A percentile compares a stretch with the other conserved stretches of the same genome.
These are phyloP conservation scores for Moniliophthora roreri DNA, from an alignment of 1,284 basidiomycete species.

Conservation along the genomic window DNA sequence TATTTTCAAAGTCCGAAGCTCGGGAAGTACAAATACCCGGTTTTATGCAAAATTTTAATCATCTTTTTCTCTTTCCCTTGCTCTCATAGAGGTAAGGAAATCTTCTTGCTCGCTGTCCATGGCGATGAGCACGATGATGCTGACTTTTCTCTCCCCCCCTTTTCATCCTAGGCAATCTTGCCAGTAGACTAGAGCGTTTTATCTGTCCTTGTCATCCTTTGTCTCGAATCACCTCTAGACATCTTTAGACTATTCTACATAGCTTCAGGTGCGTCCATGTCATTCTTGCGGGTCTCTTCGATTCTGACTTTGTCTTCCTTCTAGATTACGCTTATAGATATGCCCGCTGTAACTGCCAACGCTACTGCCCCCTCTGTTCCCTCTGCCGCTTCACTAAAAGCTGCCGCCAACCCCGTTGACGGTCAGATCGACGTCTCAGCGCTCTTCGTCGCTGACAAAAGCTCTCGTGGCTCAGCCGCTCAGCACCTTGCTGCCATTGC, in stretches of 20 bases:
- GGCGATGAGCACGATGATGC: neutral
- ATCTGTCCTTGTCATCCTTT: conserved; percentile 45
- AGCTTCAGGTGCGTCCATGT: conserved; percentile 35
- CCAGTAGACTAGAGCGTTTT: conserved; percentile 54
- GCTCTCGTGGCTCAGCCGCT: conserved; percentile 69
- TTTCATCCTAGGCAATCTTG: conserved; percentile 38
- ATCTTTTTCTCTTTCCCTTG: conserved; percentile 32
- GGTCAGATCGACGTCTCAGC: conserved; percentile 62
- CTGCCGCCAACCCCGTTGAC: conserved; percentile 49
- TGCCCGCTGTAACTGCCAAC: conserved; percentile 72
- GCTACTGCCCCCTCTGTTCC: conserved; percentile 45
- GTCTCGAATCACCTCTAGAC: conserved; percentile 37
- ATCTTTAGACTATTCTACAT: conserved; percentile 31
- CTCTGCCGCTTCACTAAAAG: conserved; percentile 66
- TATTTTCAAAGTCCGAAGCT: conserved; percentile 38
- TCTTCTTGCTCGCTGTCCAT: conserved; percentile 10
- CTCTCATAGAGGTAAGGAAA: conserved; percentile 47
- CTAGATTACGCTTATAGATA: conserved; percentile 49
- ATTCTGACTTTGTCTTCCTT: conserved; percentile 10
- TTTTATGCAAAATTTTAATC: conserved; percentile 6
- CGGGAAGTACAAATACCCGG: neutral
- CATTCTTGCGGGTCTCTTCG: neutral
- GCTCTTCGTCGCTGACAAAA: conserved; percentile 76
- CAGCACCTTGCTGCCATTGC: conserved; percentile 70
- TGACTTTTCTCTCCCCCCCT: conserved; percentile 4